A percentile compares a stretch with the other conserved stretches of the same genome.
These are phyloP conservation scores for Scheffersomyces spartinae DNA, from an alignment of 805 yeast species.

Conservation along the genomic window DNA sequence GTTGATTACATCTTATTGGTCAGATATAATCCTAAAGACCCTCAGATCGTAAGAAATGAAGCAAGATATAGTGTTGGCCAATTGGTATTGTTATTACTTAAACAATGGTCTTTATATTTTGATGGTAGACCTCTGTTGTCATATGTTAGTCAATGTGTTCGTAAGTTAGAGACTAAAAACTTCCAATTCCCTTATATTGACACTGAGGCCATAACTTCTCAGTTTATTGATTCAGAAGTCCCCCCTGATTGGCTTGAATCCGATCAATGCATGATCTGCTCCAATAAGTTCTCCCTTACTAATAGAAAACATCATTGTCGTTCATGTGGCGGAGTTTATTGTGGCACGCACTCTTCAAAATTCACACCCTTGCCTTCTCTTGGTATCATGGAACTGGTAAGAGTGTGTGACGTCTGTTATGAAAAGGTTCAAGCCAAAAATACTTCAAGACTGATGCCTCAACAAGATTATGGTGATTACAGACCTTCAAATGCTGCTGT, in stretches of 20 bases:
- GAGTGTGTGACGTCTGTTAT: constrained; percentile 89
- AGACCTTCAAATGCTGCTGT: constrained; percentile 7
- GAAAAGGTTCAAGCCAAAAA: constrained; percentile 40
- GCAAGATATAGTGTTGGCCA: constrained; percentile 34
- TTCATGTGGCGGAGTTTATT: constrained; percentile 91
- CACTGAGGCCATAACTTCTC: constrained; percentile 27
- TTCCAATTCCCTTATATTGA: constrained; percentile 50
- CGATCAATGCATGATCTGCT: constrained; percentile 91
- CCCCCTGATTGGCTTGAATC: constrained; percentile 98
- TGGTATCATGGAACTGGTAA: constrained; percentile 80
- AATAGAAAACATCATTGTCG: constrained; percentile 95
- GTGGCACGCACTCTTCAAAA: constrained; percentile 76
- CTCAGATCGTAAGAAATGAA: constrained; percentile 11
- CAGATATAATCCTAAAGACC: constrained; percentile 22
- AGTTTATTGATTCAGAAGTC: constrained; percentile 73
- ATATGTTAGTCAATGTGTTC: constrained; percentile 54
- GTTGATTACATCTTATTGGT: constrained; percentile 33
- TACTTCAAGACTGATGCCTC: constrained; percentile 10
- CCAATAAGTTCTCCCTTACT: constrained; percentile 63
- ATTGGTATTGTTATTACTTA: constrained; percentile 51
- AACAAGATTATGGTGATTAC: constrained; percentile 5
- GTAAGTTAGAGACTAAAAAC: constrained; percentile 48
- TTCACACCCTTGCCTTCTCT: constrained; percentile 61
- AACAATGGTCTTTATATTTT: constrained; percentile 70
- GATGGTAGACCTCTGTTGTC: constrained; percentile 51